Evolutionary conservation across 1,139 yeast species (phyloP).

Genomic region (Scheffersomyces lignicola): DNA sequence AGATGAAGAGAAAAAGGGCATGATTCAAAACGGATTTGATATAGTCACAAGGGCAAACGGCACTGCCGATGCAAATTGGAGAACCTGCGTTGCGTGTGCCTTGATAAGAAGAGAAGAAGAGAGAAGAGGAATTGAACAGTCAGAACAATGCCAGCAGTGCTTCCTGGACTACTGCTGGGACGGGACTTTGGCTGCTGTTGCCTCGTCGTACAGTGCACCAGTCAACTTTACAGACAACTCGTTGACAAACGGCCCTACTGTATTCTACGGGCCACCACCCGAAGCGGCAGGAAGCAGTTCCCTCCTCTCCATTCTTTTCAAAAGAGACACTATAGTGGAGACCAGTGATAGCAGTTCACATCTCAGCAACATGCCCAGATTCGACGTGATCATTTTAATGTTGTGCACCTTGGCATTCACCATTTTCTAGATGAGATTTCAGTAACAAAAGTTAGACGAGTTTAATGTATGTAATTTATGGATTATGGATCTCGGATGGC

Average conservation of each 20-base stretch:
- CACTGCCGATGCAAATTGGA: constrained; percentile 38
- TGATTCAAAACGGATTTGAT: constrained; percentile 41
- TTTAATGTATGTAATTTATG: too few relatives aligned
- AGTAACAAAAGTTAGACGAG: too few relatives aligned
- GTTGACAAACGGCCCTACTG: constrained; percentile 24
- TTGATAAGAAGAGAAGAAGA: constrained; percentile 42
- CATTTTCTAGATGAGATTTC: too few relatives aligned
- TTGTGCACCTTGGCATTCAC: too few relatives aligned
- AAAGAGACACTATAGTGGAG: neutral
- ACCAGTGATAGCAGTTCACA: constrained; percentile 1
- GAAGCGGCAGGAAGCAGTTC: neutral
- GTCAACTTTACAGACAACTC: constrained; percentile 31
- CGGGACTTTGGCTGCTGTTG: constrained; percentile 21
- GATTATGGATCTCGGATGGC: too few relatives aligned
- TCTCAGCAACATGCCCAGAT: neutral
- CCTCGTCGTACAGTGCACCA: constrained; percentile 14
- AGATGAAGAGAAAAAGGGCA: constrained; percentile 34
- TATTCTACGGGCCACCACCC: constrained; percentile 10
- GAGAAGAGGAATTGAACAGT: constrained; percentile 36
- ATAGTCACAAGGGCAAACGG: constrained; percentile 28
- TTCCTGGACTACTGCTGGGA: constrained; percentile 45
- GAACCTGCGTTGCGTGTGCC: constrained; percentile 43
- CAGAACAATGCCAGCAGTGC: constrained; percentile 40
- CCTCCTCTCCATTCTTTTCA: neutral
- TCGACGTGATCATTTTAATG: neutral